Evolutionary conservation across 202 grass and related monocot genomes (phyloP).

Genomic region (Bolboschoenoplectus hybrid): DNA sequence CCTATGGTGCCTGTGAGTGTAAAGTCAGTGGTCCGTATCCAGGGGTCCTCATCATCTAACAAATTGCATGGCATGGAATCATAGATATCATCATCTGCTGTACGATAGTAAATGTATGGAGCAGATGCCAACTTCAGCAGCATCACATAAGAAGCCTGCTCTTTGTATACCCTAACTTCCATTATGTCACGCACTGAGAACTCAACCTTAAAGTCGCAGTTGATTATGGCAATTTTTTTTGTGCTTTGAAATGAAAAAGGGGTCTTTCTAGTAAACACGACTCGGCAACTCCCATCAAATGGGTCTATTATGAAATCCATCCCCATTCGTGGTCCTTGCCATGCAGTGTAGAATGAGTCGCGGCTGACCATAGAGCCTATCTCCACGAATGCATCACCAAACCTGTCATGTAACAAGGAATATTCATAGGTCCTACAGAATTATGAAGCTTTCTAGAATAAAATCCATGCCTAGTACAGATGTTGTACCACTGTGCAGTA

Average conservation of each 20-base stretch:
- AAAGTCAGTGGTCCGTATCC: conserved; percentile 82
- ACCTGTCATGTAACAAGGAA: conserved; percentile 38
- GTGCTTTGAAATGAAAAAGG: conserved; percentile 53
- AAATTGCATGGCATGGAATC: conserved; percentile 63
- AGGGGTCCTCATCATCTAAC: conserved; percentile 80
- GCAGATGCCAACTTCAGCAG: conserved; percentile 49
- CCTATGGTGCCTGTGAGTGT: conserved; percentile 64
- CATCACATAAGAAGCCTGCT: conserved; percentile 47
- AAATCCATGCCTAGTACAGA: neutral
- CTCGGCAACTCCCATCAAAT: conserved; percentile 58
- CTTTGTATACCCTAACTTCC: conserved; percentile 47
- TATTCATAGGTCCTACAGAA: neutral
- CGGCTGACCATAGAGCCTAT: conserved; percentile 48
- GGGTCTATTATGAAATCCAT: conserved; percentile 78
- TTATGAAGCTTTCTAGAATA: neutral
- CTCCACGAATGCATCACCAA: conserved; percentile 61
- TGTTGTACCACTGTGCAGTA: neutral
- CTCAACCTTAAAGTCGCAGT: conserved; percentile 76
- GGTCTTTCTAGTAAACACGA: conserved; percentile 65
- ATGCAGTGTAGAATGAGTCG: conserved; percentile 55
- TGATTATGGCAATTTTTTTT: conserved; percentile 47
- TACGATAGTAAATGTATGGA: conserved; percentile 64
- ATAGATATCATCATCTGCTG: conserved; percentile 79
- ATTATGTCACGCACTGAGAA: conserved; percentile 58
- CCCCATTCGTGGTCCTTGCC: conserved; percentile 47